Evolutionary conservation across 2,329 filamentous ascomycete species (phyloP), one percentile per base, ranked within the genome.

Genomic region (Dothistroma septosporum): DNA sequence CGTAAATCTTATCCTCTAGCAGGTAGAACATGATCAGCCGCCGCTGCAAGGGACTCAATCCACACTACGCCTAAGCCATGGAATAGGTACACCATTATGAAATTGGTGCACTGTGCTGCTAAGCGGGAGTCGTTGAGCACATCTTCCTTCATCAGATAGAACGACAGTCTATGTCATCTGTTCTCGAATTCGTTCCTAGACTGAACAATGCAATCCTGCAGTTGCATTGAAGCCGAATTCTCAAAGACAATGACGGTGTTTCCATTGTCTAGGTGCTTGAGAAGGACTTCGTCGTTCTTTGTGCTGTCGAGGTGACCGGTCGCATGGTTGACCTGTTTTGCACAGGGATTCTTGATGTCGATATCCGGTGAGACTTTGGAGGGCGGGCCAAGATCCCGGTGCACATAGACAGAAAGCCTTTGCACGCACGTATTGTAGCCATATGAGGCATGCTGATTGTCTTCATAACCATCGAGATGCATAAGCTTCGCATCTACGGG

Each of bases 201-300:
- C 2, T 78, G 73, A 21, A 83, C 77, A 10, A 83, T 63, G 0
- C 80, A 83, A 63, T 83, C 79, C 41, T 79, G 74, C 28, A 80
- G 76, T 11, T 74, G 75, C 19, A 76, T 74, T 1, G 78, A 78
- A 31, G 80, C 76, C 0, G 79, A 79, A 53, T 79, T 78, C 61
- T 83, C 81, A 61, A 84, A 83, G 31, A 84, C 71, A 57, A 84
- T 81, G 58, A 83, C 79, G 0, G 79, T 80, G 60, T 76, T 79
- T 21, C 76, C 76, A 53, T 82, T 82, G 61, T 83, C 82, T 4
- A 81, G 74, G 9, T 53, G 49, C 10, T 61, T 47, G 14, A 68
- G 49, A 24, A 64, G 53, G 2, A 62, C 41, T n/a, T 62, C 52
- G 24, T 53, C 41, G 10, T 58, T 48, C 24, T 53, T 44, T 8